phyloP scores from a whole-genome alignment of 2,329 filamentous ascomycete species.

The Aphanocladium album region DNA sequence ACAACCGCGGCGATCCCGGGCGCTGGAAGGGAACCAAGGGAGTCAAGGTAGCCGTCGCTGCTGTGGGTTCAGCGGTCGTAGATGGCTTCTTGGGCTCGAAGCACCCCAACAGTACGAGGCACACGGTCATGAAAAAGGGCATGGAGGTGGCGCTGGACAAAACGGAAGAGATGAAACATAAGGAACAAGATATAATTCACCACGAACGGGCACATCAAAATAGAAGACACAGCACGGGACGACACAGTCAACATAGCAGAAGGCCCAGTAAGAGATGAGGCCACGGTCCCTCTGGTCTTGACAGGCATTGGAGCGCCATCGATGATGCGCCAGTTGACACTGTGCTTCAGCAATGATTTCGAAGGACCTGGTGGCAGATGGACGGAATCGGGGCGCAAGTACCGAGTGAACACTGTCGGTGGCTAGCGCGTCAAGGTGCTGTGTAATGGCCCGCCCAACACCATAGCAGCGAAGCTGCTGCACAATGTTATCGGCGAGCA shows the following conservation, averaged over 20 bases:
- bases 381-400: not conserved
- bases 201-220: not conserved
- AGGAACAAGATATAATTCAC: not conserved
- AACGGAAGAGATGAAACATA: not conserved
- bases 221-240: not conserved
- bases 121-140: conserved; percentile 22
- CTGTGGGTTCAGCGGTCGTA: conserved; percentile 42
- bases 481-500: too few relatives aligned
- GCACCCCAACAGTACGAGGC: conserved; percentile 23
- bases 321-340: too few relatives aligned
- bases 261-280: not conserved
- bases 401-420: too few relatives aligned
- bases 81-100: conserved; percentile 39
- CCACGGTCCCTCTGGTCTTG: too few relatives aligned
- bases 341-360: too few relatives aligned
- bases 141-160: conserved; percentile 19
- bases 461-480: too few relatives aligned
- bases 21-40: conserved; percentile 45
- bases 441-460: too few relatives aligned
- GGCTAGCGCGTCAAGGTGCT: too few relatives aligned
- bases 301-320: too few relatives aligned
- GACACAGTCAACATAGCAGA: not conserved
- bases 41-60: conserved; percentile 42
- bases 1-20: conserved; percentile 38
- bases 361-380: not conserved